These are phyloP conservation scores for Anisodus acutangulus DNA, from an alignment of 257 asterid species.

Conservation along the genomic window DNA sequence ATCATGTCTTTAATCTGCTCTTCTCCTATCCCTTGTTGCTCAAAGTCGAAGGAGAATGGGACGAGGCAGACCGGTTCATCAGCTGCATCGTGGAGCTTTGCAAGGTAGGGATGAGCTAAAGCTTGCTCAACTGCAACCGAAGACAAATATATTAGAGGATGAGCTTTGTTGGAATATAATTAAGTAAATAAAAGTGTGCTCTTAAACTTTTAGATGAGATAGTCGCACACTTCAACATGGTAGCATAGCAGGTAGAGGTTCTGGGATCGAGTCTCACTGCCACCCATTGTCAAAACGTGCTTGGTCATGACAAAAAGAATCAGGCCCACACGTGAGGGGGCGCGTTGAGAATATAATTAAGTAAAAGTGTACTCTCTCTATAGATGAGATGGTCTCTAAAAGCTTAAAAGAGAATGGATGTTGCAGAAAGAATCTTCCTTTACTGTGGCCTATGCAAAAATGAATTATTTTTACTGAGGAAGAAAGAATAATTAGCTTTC, in stretches of 20 bases:
- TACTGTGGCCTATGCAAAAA: not conserved
- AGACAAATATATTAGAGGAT: not conserved
- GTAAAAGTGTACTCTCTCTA: too few relatives aligned
- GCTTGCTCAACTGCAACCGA: constrained; percentile 78
- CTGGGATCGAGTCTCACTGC: too few relatives aligned
- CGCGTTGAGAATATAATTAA: too few relatives aligned
- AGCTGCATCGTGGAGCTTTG: constrained; percentile 70
- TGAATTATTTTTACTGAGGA: not conserved
- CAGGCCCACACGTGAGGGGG: too few relatives aligned
- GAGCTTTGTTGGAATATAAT: too few relatives aligned
- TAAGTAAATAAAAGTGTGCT: too few relatives aligned
- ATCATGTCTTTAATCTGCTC: constrained; percentile 96
- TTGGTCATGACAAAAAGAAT: too few relatives aligned
- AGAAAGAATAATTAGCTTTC: not conserved
- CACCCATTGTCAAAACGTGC: too few relatives aligned
- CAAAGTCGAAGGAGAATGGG: constrained; percentile 79
- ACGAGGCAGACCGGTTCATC: constrained; percentile 78
- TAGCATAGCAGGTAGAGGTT: too few relatives aligned
- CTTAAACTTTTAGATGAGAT: too few relatives aligned
- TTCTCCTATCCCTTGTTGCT: constrained; percentile 66
- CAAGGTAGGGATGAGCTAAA: constrained; percentile 81
- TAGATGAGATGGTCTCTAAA: too few relatives aligned
- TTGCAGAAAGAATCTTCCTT: not conserved
- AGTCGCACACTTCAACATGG: too few relatives aligned
- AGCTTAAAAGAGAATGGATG: not conserved